Evolutionary conservation across 345 rosid genomes (phyloP).

Genomic region (Heritiera fomes): DNA sequence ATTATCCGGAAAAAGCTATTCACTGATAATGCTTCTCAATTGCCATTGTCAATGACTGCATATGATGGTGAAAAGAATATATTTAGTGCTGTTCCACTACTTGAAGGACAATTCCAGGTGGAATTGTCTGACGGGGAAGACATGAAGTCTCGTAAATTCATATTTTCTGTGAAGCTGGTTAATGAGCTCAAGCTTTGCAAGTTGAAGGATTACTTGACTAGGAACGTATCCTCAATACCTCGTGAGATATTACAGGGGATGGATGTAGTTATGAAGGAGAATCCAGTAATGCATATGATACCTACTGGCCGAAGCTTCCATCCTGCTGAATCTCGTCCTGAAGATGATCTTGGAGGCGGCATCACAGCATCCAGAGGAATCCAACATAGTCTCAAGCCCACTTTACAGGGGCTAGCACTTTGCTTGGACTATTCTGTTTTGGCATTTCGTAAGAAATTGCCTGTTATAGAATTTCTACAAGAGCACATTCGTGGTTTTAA

Average conservation of each 20-base stretch:
- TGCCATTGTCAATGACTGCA: conserved; percentile 63
- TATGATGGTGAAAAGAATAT: conserved; percentile 90
- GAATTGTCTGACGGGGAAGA: conserved; percentile 50
- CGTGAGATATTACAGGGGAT: conserved; percentile 83
- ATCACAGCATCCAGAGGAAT: conserved; percentile 67
- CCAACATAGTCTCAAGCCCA: conserved; percentile 72
- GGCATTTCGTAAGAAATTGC: conserved; percentile 63
- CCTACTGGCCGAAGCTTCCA: conserved; percentile 65
- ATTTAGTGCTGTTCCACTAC: conserved; percentile 59
- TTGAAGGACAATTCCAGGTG: conserved; percentile 50
- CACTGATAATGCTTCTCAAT: conserved; percentile 39
- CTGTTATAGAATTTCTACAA: conserved; percentile 56
- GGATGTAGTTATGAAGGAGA: conserved; percentile 95
- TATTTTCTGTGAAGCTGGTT: conserved; percentile 57
- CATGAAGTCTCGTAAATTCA: conserved; percentile 33
- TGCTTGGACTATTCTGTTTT: conserved; percentile 78
- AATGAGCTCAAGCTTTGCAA: conserved; percentile 56
- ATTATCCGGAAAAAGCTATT: conserved; percentile 57
- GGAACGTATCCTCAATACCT: conserved; percentile 39
- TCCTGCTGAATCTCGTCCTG: conserved; percentile 22
- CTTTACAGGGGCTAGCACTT: conserved; percentile 63
- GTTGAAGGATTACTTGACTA: conserved; percentile 59
- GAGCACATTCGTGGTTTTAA: conserved; percentile 41
- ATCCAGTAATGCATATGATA: conserved; percentile 63
- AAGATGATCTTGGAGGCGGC: conserved; percentile 61